Base-by-base conservation (phyloP, 805 yeast genomes). In the Pichia cephalocereana region DNA sequence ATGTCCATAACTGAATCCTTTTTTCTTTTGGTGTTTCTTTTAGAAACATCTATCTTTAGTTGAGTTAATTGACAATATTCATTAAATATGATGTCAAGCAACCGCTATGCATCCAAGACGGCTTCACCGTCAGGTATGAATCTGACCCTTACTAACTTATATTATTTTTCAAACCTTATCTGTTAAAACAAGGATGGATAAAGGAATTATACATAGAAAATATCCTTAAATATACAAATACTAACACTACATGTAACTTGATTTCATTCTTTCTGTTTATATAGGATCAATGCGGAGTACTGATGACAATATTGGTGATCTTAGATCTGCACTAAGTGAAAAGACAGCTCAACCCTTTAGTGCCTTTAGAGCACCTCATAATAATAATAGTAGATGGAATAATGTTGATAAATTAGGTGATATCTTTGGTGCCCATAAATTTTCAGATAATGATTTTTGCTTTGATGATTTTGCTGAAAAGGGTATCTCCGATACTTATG, bases 351-450 rank as follows among this genome's bases (percentile, higher is more conserved):
- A 55, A 38, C 65, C 64, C 1, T 61, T 68, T 42, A 69, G 77
- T 58, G 75, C 74, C 1, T 72, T 72, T 49, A 68, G 62, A 45
- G 72, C 77, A 1, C 76, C 78, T 1, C 53, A 69, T n/a, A 67
- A 63, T 45, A 65, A 74, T 45, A 65, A 74, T 2, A 63, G 70
- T 37, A 52, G 76, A 41, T 72, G 77, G 75, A 67, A 66, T 45
- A 73, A 72, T 46, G 53, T 68, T 41, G 69, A 64, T 40, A 54
- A 57, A 27, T 45, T 64, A 34, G 68, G 71, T 12, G 65, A 57
- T 28, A 61, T 59, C 12, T 63, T 58, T 44, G 69, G 65, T 12
- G 62, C 59, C 32, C 57, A 56, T 38, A 55, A 57, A 23, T 57
- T 56, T 44, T 63, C 56, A 27, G 58, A 55, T 12, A 65, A 67